Conservation (phyloP, 2,329 filamentous ascomycete genomes). For the Fusarium agapanthi region DNA sequence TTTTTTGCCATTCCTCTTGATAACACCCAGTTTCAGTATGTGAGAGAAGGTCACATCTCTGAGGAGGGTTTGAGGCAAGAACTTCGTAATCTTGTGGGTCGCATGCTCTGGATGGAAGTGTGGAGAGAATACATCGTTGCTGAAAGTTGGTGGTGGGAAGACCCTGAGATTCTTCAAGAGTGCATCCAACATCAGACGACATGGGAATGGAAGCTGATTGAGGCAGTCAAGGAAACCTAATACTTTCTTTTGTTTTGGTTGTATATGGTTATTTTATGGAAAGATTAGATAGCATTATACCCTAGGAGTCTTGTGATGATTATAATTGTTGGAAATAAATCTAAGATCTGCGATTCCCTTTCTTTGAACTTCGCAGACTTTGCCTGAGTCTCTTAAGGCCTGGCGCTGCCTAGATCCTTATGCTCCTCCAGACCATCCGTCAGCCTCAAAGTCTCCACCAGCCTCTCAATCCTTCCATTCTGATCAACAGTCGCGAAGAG, state of each 20-base stretch:
- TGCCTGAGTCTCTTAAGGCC: not conserved
- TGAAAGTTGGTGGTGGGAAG: conserved; percentile 69
- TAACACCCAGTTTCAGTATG: conserved; percentile 18
- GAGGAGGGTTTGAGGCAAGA: conserved; percentile 52
- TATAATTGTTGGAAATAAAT: not conserved
- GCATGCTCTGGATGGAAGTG: conserved; percentile 68
- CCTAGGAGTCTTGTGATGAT: not conserved
- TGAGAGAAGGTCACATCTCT: conserved; percentile 25
- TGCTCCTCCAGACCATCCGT: not conserved
- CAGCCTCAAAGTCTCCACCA: not conserved
- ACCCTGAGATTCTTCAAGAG: conserved; percentile 61
- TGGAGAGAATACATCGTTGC: conserved; percentile 63
- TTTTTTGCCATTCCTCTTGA: conserved; percentile 54
- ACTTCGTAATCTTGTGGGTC: conserved; percentile 60
- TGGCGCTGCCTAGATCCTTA: not conserved
- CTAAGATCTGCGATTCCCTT: rapidly evolving
- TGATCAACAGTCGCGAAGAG: not conserved
- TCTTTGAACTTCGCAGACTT: rapidly evolving
- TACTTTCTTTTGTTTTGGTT: not conserved
- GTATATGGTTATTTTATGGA: not conserved
- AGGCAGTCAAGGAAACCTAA: conserved; percentile 58
- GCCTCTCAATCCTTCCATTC: not conserved
- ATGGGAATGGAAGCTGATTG: conserved; percentile 67
- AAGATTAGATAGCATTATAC: conserved; percentile 14
- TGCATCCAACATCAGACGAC: conserved; percentile 61